Conservation (phyloP, 2,329 filamentous ascomycete species). For the Fusarium staphyleae region DNA sequence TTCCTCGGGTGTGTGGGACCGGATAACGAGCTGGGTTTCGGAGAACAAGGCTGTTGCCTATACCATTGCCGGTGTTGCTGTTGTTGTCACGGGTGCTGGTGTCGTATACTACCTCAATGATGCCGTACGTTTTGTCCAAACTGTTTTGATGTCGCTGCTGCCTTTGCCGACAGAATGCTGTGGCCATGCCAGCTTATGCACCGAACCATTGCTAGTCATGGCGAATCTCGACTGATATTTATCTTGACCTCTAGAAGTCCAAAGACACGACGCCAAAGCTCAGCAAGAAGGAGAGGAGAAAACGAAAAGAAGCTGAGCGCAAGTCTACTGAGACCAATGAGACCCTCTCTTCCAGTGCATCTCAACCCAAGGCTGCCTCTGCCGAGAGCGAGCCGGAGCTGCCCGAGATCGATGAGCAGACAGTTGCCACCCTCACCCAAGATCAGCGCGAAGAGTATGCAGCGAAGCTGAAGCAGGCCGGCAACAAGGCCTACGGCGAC, state of each 20-base stretch:
- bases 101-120: conserved; percentile 86
- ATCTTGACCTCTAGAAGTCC: conserved; percentile 48
- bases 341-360: conserved; percentile 42
- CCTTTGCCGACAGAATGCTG: conserved; percentile 8
- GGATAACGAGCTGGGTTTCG: conserved; percentile 87
- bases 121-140: conserved; percentile 52
- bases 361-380: conserved; percentile 58
- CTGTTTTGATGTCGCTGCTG: conserved; percentile 6
- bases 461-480: conserved; percentile 89
- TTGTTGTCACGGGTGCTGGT: conserved; percentile 89
- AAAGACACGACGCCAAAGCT: conserved; percentile 69
- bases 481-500: conserved; percentile 93
- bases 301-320: conserved; percentile 80
- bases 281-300: conserved; percentile 88
- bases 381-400: conserved; percentile 71
- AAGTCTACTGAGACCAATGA: conserved; percentile 59
- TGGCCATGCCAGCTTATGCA: conserved; percentile 9
- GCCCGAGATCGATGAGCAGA: conserved; percentile 69
- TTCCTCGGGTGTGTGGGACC: conserved; percentile 83
- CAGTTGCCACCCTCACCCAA: conserved; percentile 57
- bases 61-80: conserved; percentile 91
- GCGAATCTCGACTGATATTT: conserved; percentile 24
- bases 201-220: conserved; percentile 30
- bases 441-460: conserved; percentile 87
- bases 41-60: conserved; percentile 97